phyloP scores from a whole-genome alignment of 257 asterid species.

The Nicotiana sylvestris region DNA sequence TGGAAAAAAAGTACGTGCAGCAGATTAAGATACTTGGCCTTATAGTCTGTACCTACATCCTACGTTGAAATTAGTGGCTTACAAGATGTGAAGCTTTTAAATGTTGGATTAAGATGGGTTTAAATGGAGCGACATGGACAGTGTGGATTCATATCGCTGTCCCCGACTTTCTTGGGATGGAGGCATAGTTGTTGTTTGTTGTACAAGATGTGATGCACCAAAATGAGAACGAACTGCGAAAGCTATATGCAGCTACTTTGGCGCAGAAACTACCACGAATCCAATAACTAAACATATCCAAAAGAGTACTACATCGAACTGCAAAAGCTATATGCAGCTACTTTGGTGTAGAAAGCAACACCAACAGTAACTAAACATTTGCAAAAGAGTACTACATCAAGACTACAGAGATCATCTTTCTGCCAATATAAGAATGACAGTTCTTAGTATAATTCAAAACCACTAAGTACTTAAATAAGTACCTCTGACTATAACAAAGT shows the following conservation, averaged over 20 bases:
- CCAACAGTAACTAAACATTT: not conserved
- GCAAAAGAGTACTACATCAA: not conserved
- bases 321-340: not conserved
- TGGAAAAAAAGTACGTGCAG: not conserved
- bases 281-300: not conserved
- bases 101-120: too few species aligned
- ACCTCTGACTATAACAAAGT: not conserved
- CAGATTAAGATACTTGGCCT: not conserved
- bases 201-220: not conserved
- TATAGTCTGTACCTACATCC: not conserved
- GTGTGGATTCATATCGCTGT: too few species aligned
- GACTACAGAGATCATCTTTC: not conserved
- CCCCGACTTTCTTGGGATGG: too few species aligned
- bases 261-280: not conserved
- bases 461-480: not conserved
- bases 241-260: not conserved
- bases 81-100: not conserved
- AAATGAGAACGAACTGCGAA: not conserved
- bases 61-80: not conserved
- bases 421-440: too few species aligned
- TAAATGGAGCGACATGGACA: too few species aligned
- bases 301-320: not conserved
- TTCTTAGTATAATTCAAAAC: not conserved
- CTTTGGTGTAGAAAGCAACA: not conserved
- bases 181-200: too few species aligned